Conservation (phyloP, 768 basidiomycete species). For the Porphyrellus cyaneotinctus region DNA sequence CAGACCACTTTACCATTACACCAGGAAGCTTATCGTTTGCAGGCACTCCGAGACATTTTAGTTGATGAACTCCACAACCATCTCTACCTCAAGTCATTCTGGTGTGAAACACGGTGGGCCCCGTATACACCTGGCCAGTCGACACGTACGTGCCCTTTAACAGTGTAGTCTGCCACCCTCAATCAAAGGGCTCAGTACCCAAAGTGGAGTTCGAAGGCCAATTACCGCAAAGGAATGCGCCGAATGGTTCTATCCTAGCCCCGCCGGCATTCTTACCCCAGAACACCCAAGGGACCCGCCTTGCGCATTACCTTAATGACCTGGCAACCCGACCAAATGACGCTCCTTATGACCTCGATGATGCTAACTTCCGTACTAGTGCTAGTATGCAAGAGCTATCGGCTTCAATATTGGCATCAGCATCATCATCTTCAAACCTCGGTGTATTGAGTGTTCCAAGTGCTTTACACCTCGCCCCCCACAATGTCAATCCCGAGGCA, state of each 20-base stretch:
- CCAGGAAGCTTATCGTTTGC: slow-evolving; percentile 10
- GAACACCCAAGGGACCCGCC: slow-evolving; percentile 42
- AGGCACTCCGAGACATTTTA: slow-evolving; percentile 91
- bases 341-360: slow-evolving; percentile 62
- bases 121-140: slow-evolving; percentile 79
- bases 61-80: slow-evolving; percentile 95
- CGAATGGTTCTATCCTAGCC: slow-evolving; percentile 20
- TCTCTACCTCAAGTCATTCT: slow-evolving; percentile 94
- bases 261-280: slow-evolving; percentile 38
- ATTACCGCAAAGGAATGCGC: slow-evolving; percentile 18
- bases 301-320: slow-evolving; percentile 60
- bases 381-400: slow-evolving; percentile 19
- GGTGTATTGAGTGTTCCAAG: slow-evolving; percentile 17
- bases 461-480: slow-evolving; percentile 21
- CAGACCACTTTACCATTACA: background rate
- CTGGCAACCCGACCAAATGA: slow-evolving; percentile 74
- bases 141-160: slow-evolving; percentile 48
- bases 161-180: slow-evolving; percentile 2
- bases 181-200: slow-evolving; percentile 45
- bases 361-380: slow-evolving; percentile 30
- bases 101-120: slow-evolving; percentile 92
- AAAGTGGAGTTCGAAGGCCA: slow-evolving; percentile 64
- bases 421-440: slow-evolving; percentile 26
- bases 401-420: slow-evolving; percentile 17
- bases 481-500: slow-evolving; percentile 69